These are phyloP conservation scores for carrot (Daucus carota) DNA, from an alignment of 129 eudicot genomes.

Conservation along the genomic window DNA sequence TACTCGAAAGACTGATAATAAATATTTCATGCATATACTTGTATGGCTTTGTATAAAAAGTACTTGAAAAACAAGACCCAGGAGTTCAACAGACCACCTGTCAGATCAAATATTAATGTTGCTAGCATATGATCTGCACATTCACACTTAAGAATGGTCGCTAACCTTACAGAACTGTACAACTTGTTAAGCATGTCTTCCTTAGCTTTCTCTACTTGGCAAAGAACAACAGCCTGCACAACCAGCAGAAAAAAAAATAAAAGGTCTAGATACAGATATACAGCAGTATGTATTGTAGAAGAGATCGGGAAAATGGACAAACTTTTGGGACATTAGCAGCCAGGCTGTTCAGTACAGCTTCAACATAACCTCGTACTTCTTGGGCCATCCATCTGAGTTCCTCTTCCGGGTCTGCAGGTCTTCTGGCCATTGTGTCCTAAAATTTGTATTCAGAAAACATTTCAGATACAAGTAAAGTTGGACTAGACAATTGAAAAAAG, in stretches of 20 bases:
- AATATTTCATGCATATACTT: too few relatives aligned
- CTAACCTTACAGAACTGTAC: slow-evolving; percentile 94
- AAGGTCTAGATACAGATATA: not conserved
- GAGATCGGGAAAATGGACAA: not conserved
- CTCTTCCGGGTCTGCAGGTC: slow-evolving; percentile 97
- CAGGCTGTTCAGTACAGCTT: slow-evolving; percentile 97
- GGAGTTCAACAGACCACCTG: not conserved
- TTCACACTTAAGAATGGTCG: not conserved
- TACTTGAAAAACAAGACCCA: not conserved
- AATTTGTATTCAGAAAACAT: slow-evolving; percentile 1
- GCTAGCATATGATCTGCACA: not conserved
- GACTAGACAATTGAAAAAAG: not conserved
- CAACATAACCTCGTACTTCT: slow-evolving; percentile 98
- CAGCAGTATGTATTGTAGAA: not conserved
- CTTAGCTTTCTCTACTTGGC: slow-evolving; percentile 98
- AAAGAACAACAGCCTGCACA: slow-evolving; percentile 94
- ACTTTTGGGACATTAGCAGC: slow-evolving; percentile 99
- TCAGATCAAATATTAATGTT: not conserved
- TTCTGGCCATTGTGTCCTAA: slow-evolving; percentile 93
- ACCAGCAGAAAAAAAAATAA: slow-evolving; percentile 10
- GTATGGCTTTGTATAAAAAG: too few relatives aligned
- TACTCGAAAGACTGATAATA: too few relatives aligned
- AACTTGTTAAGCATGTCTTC: slow-evolving; percentile 98
- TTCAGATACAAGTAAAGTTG: slow-evolving; percentile 2
- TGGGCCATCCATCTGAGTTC: slow-evolving; percentile 99